Base-by-base conservation (phyloP, 768 basidiomycete species). In the Podaxis sp. region DNA sequence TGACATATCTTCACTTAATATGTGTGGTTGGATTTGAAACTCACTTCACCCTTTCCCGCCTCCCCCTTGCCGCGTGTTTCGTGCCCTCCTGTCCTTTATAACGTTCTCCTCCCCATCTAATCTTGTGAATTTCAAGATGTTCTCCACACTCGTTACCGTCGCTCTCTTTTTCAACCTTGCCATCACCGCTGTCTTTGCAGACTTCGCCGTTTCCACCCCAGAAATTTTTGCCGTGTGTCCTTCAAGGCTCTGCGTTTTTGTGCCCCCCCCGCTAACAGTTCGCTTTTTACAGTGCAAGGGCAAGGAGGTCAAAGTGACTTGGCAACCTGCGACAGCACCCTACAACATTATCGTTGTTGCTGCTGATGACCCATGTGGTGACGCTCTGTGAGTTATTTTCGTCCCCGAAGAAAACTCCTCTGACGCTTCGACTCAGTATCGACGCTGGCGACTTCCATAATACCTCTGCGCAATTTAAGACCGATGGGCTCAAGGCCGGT, bases 61-160 rank as follows among this genome's bases (percentile, higher is more conserved):
- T 72, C 63, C 55, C 59, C 66, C 61, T 64, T 63, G 66, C 67
- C 64, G 57, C 57, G 57, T 59, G 42, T 27, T 40, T 37, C 50
- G 50, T 64, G 59, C 67, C 66, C 69, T 65, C 50, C 64, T 44
- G 37, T 64, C 66, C 65, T 70, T 70, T 66, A 69, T 72, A 71
- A 70, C 60, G 64, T 68, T 65, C 52, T 63, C 48, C 48, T 63
- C 65, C 65, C 61, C 66, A 42, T 46, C 32, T 42, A 40, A 53
- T 62, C 67, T 70, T 72, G 67, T 67, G 66, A 68, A 70, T 63
- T 25, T 66, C 73, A 82, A 72, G 74, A 93, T 92, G 91, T 86
- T 86, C 82, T 76, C 84, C 77, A 89, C 91, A 76, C 74, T 92
- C 89, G 55, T 90, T 90, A 80, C 82, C 62, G 70, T 83, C 76